These are phyloP conservation scores for Coemansia umbellata DNA, from an alignment of 192 early-diverging fungal species.

Conservation along the genomic window DNA sequence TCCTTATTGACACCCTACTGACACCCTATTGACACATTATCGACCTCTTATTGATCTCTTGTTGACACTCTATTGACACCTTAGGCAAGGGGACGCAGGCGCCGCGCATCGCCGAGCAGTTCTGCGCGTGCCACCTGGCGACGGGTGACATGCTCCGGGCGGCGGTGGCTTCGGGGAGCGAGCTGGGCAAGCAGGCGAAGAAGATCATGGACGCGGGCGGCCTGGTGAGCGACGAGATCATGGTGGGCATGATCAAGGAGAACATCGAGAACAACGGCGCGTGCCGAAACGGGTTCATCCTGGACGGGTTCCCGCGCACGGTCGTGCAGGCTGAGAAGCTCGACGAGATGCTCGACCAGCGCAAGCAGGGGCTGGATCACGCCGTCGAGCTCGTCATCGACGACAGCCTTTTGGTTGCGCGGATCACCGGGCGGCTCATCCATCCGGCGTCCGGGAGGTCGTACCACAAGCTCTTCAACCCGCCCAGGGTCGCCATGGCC, in stretches of 20 bases:
- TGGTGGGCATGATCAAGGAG: constrained; percentile 94
- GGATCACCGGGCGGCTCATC: constrained; percentile 96
- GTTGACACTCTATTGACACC: background rate
- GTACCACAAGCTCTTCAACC: constrained; percentile 97
- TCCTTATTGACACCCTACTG: too few relatives aligned
- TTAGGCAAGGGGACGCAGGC: constrained; percentile 92
- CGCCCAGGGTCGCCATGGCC: constrained; percentile 84
- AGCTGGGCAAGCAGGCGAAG: constrained; percentile 93
- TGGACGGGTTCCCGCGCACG: constrained; percentile 99
- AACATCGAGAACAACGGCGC: constrained; percentile 92
- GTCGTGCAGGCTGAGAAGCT: constrained; percentile 98
- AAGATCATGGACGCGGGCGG: constrained; percentile 99
- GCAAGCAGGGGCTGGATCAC: constrained; percentile 76
- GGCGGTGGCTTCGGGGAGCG: constrained; percentile 86
- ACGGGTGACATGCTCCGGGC: constrained; percentile 99
- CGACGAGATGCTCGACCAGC: constrained; percentile 87
- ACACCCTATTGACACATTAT: too few relatives aligned
- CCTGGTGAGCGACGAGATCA: constrained; percentile 96
- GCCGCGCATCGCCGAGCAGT: constrained; percentile 92
- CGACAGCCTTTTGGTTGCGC: constrained; percentile 86
- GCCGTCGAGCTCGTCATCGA: constrained; percentile 94
- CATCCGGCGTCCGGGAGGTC: constrained; percentile 89
- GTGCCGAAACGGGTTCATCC: constrained; percentile 98
- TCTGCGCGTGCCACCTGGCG: constrained; percentile 96
- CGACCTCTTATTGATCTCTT: too few relatives aligned